Evolutionary conservation across 345 rosid species (phyloP).

Genomic region (Linum lewisii): DNA sequence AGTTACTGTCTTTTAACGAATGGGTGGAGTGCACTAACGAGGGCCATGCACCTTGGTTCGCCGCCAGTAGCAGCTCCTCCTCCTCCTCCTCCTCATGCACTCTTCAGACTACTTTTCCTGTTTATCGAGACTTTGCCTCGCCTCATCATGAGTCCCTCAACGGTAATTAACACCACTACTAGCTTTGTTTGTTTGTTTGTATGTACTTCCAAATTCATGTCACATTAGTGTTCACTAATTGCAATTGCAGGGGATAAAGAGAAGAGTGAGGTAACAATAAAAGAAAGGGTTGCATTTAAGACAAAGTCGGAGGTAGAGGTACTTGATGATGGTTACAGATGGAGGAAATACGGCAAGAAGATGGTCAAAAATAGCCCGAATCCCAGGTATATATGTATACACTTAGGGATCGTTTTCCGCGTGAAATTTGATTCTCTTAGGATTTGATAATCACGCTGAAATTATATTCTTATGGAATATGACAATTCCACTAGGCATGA

Average conservation of each 20-base stretch:
- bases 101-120: constrained; percentile 18
- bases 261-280: constrained; percentile 34
- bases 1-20: constrained; percentile 36
- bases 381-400: constrained; percentile 64
- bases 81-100: not conserved
- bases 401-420: not conserved
- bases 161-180: not conserved
- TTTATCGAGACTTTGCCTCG: constrained; percentile 18
- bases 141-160: no score
- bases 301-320: constrained; percentile 72
- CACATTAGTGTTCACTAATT: no score
- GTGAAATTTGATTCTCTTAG: no score
- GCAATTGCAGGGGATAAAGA: constrained; percentile 17
- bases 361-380: constrained; percentile 89
- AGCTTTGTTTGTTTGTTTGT: not conserved
- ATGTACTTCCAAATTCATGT: no score
- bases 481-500: no score
- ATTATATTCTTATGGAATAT: no score
- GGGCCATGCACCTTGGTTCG: constrained; percentile 27
- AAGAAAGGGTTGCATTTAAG: constrained; percentile 66
- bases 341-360: constrained; percentile 98
- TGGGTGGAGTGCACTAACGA: constrained; percentile 28
- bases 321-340: constrained; percentile 80
- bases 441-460: not conserved
- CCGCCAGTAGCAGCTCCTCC: constrained; percentile 10